Evolutionary conservation across 1,284 basidiomycete genomes (phyloP).

Genomic region (Cutaneotrichosporon sp.): DNA sequence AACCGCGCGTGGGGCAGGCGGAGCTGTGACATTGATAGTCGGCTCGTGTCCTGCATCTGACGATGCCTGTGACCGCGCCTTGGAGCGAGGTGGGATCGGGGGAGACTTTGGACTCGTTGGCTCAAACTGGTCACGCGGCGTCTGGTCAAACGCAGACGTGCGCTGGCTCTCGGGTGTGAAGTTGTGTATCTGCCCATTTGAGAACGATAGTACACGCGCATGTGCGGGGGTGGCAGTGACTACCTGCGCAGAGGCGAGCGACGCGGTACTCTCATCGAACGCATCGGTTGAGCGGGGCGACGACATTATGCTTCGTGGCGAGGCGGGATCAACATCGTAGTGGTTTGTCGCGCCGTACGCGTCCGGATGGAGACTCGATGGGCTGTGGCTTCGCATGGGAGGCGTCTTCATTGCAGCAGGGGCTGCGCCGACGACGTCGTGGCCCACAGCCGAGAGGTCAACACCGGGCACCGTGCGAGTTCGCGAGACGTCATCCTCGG

Average conservation of each 20-base stretch:
- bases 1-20: too few species aligned
- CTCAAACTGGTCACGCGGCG: too few species aligned
- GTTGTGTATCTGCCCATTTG: not conserved
- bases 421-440: not conserved
- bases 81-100: too few species aligned
- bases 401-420: not conserved
- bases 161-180: not conserved
- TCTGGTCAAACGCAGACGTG: too few species aligned
- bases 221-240: slow-evolving; percentile 3
- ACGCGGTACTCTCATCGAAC: not conserved
- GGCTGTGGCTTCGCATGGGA: too few species aligned
- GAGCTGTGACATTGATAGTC: too few species aligned
- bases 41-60: too few species aligned
- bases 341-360: too few species aligned
- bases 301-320: not conserved
- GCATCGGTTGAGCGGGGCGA: not conserved
- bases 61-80: too few species aligned
- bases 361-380: too few species aligned
- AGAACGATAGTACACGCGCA: slow-evolving; percentile 2
- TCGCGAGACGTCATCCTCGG: not conserved
- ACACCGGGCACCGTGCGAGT: not conserved
- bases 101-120: too few species aligned
- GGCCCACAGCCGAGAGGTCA: not conserved
- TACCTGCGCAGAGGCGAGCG: slow-evolving; percentile 3
- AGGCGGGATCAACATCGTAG: not conserved